phyloP scores from a whole-genome alignment of 257 asterid species.

The Forsythia viridissima region DNA sequence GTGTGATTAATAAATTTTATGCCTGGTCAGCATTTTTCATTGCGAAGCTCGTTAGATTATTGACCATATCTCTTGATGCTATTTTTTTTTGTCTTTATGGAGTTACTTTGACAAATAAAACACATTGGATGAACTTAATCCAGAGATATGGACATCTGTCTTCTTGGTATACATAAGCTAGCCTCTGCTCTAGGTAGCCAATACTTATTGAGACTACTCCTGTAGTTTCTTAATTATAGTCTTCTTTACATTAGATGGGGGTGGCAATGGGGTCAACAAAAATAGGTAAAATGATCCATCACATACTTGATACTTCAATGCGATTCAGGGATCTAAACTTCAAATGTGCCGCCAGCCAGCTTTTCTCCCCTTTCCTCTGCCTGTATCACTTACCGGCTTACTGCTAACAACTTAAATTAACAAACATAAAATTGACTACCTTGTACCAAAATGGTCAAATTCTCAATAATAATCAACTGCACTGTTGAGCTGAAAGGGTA shows the following conservation, averaged over 20 bases:
- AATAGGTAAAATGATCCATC: not conserved
- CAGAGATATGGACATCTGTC: not conserved
- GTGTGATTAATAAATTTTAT: not conserved
- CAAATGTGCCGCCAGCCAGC: not conserved
- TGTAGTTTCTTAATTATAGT: not conserved
- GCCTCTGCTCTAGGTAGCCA: not conserved
- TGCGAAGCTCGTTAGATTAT: not conserved
- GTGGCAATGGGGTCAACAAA: not conserved
- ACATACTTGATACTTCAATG: not conserved
- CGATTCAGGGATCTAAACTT: not conserved
- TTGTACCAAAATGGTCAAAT: not conserved
- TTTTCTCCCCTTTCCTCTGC: not conserved
- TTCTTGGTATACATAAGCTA: not conserved
- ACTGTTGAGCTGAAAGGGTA: not conserved
- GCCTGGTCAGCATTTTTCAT: not conserved
- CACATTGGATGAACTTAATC: not conserved
- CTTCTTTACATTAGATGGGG: not conserved
- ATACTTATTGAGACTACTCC: not conserved
- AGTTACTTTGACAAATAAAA: constrained; percentile 1
- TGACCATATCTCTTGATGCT: constrained; percentile 3
- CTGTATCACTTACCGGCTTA: not conserved
- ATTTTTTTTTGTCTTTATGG: not conserved
- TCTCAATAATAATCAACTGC: too few species aligned
- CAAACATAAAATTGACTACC: not conserved
- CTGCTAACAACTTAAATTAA: not conserved